These are phyloP conservation scores for Dioszegia aurantiaca DNA, from an alignment of 768 basidiomycete species.

Conservation along the genomic window DNA sequence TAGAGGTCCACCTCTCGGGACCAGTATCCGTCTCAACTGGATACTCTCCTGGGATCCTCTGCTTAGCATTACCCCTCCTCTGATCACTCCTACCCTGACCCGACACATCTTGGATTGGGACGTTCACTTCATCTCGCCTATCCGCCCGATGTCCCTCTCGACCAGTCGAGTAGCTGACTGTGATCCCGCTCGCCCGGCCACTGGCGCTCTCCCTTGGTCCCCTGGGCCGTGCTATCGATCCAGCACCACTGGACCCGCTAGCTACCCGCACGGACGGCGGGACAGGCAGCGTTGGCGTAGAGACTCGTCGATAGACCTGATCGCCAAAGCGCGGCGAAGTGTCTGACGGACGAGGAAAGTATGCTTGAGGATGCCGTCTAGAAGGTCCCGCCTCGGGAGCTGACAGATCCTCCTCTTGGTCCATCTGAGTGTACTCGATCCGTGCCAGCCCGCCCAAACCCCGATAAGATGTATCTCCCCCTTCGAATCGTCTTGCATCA, in stretches of 20 bases:
- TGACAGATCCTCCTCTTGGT: background rate
- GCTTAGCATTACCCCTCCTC: too few relatives aligned
- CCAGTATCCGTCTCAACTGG: background rate
- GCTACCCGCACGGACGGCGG: background rate
- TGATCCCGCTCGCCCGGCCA: too few relatives aligned
- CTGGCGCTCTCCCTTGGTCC: background rate
- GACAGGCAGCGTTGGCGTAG: background rate
- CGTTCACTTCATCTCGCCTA: background rate
- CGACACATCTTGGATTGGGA: too few relatives aligned
- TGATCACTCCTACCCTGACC: too few relatives aligned
- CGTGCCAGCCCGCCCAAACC: too few relatives aligned
- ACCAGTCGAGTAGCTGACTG: too few relatives aligned
- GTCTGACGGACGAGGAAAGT: too few relatives aligned
- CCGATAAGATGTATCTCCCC: too few relatives aligned
- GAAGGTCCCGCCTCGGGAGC: too few relatives aligned
- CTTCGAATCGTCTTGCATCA: too few relatives aligned
- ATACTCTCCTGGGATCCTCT: constrained; percentile 4
- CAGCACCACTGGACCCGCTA: background rate
- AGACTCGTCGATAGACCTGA: constrained; percentile 10
- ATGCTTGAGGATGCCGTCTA: too few relatives aligned
- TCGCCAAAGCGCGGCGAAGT: background rate
- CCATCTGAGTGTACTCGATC: background rate
- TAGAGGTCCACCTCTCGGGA: background rate
- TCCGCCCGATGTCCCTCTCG: too few relatives aligned
- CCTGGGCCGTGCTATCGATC: background rate